A percentile compares a stretch with the other conserved stretches of the same genome.
Conservation (phyloP, 2,329 filamentous ascomycete species). For the Aspergillus caelatus region DNA sequence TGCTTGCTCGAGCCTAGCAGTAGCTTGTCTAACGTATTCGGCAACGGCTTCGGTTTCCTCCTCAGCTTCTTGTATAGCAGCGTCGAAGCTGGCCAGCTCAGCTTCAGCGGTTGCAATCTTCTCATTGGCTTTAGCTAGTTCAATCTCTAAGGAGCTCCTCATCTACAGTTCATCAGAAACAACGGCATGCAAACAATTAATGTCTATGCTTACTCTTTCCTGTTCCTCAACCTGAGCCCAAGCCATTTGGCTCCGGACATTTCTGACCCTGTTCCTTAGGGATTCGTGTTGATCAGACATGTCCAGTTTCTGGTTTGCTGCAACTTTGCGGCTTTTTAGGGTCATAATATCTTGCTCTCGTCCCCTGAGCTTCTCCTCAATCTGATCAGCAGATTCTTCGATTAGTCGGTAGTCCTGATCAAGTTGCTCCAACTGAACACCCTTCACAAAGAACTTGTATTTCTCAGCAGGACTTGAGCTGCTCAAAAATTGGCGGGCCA, state of each 20-base stretch:
- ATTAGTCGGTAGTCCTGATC: slow-evolving; percentile 89
- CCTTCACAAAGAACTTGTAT: slow-evolving; percentile 95
- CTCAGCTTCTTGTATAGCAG: slow-evolving; percentile 49
- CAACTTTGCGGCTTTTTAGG: slow-evolving; percentile 61
- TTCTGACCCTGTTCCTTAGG: slow-evolving; percentile 63
- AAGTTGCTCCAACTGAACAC: slow-evolving; percentile 88
- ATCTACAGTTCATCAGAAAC: slow-evolving; percentile 26
- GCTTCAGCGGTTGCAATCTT: slow-evolving; percentile 53
- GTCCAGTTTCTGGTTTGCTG: slow-evolving; percentile 66
- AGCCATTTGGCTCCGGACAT: slow-evolving; percentile 69
- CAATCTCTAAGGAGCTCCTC: slow-evolving; percentile 38
- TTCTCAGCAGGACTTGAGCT: slow-evolving; percentile 80
- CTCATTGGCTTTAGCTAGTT: slow-evolving; percentile 42
- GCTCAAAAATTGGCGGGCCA: slow-evolving; percentile 90
- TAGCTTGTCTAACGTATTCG: slow-evolving; percentile 47
- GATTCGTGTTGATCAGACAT: slow-evolving; percentile 67
- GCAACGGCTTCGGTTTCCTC: slow-evolving; percentile 43
- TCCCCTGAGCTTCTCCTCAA: slow-evolving; percentile 63
- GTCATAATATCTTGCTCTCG: slow-evolving; percentile 65
- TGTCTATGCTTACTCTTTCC: slow-evolving; percentile 56
- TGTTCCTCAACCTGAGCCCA: slow-evolving; percentile 85
- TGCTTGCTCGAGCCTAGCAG: slow-evolving; percentile 47
- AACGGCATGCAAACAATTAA: not conserved
- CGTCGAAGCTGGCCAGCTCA: slow-evolving; percentile 48
- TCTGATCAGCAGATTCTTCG: slow-evolving; percentile 75